phyloP scores from a whole-genome alignment of 2,329 filamentous ascomycete species.

The Xylaria polymorpha region DNA sequence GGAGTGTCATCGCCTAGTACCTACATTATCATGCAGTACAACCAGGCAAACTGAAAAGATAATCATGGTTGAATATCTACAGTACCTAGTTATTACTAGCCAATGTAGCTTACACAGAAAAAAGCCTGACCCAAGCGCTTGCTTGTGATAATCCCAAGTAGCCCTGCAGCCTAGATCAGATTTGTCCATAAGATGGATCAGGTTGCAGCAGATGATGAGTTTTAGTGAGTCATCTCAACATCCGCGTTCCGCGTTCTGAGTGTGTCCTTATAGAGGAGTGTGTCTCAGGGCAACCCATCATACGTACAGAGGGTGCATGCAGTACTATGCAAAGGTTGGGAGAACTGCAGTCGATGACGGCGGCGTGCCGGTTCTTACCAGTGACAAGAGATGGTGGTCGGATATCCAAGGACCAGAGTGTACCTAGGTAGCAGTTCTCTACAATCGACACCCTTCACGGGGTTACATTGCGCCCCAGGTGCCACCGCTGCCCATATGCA shows the following conservation, averaged over 20 bases:
- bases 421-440: slow-evolving; percentile 25
- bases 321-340: neutral
- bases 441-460: slow-evolving; percentile 33
- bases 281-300: slow-evolving; percentile 22
- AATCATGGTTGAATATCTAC: neutral
- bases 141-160: slow-evolving; percentile 6
- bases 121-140: slow-evolving; percentile 17
- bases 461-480: slow-evolving; percentile 40
- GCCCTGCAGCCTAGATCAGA: slow-evolving; percentile 21
- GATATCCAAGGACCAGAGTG: slow-evolving; percentile 22
- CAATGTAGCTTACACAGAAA: slow-evolving; percentile 7
- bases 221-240: slow-evolving; percentile 27
- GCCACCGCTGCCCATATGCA: slow-evolving; percentile 36
- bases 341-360: slow-evolving; percentile 14
- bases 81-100: neutral
- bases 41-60: neutral
- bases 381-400: slow-evolving; percentile 27
- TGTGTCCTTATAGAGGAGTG: slow-evolving; percentile 6
- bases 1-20: neutral
- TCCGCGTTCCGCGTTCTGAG: slow-evolving; percentile 4
- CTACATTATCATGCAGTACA: neutral
- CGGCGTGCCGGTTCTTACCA: slow-evolving; percentile 1
- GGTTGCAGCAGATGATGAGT: slow-evolving; percentile 23
- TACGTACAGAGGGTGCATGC: slow-evolving; percentile 19
- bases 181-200: slow-evolving; percentile 14